These are phyloP conservation scores for Excoecaria agallocha DNA, from an alignment of 345 rosid species.

Conservation along the genomic window DNA sequence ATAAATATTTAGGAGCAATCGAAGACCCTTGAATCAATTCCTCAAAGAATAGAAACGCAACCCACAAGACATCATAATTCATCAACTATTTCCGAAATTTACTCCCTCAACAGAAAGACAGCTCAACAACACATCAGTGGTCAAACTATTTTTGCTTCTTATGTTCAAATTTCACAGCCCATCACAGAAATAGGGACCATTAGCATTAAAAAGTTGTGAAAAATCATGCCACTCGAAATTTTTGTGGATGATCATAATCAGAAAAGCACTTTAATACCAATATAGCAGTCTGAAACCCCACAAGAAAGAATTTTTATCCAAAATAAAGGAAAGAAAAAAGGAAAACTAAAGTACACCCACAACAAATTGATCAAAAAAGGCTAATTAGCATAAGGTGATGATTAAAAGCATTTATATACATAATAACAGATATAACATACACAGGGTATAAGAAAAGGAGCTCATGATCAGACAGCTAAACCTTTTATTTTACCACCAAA, in stretches of 20 bases:
- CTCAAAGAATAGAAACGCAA: not conserved
- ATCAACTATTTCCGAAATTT: not conserved
- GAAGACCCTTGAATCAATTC: not conserved
- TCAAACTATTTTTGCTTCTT: not conserved
- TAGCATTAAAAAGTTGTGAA: not conserved
- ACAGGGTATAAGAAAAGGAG: not conserved
- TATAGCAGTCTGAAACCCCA: not conserved
- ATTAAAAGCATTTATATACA: not conserved
- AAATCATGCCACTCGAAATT: not conserved
- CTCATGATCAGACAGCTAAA: not conserved
- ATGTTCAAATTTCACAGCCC: constrained; percentile 2
- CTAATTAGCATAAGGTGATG: not conserved
- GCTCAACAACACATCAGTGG: not conserved
- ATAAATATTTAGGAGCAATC: not conserved
- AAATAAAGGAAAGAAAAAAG: not conserved
- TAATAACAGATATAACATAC: not conserved
- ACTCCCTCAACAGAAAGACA: not conserved
- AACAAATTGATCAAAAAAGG: not conserved
- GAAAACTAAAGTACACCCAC: not conserved
- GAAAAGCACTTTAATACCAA: not conserved
- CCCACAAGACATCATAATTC: not conserved
- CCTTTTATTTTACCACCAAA: not conserved
- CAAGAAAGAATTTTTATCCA: not conserved
- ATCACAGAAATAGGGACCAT: not conserved
- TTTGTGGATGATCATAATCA: not conserved